Evolutionary conservation across 2,329 filamentous ascomycete genomes (phyloP), one percentile per base, ranked within the genome.

Genomic region (Blumeria hordei): DNA sequence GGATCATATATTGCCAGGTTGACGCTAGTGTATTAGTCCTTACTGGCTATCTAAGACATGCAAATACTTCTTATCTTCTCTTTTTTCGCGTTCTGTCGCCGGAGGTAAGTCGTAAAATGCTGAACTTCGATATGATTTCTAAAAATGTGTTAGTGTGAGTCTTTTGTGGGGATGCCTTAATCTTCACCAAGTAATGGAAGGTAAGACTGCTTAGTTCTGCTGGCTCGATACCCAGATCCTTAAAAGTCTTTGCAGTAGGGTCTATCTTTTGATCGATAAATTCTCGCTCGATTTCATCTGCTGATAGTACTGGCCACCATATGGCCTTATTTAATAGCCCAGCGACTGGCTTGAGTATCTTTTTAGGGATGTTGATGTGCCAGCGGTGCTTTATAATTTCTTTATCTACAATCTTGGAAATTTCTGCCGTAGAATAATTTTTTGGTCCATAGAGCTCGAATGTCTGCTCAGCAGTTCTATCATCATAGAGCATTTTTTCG

Each of bases 211-310:
- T 81, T 64, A 96, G 77, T 59, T 96, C 88, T 50, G 80, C 84
- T 34, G 90, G 86, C 69, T 88, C 83, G 60, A 98, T 94, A 58
- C 79, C 85, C 50, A 98, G 75, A 66, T 96, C 88, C 69, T 85
- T 85, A 72, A 96, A 94, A 1, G 92, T 96, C 77, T 95, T 96
- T 60, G 92, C 92, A 36, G 74, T 79, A 57, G 80, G 80, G 68
- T 98, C 92, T 65, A 98, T 93, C 62, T 78, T 72, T 69, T 98
- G 92, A 69, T 98, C 85, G 63, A 94, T 78, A 69, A 90, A 94
- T 69, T 98, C 88, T 59, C 84, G 77, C 73, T 95, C 88, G 11
- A 98, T 75, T 68, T 94, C 80, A 64, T 96, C 88, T 41, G 79
- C 78, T 36, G 85, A 88, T 58, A 83, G 73, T 50, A 84, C 80